Conservation (phyloP, 768 basidiomycete species). For the Leccinum disarticulatum region DNA sequence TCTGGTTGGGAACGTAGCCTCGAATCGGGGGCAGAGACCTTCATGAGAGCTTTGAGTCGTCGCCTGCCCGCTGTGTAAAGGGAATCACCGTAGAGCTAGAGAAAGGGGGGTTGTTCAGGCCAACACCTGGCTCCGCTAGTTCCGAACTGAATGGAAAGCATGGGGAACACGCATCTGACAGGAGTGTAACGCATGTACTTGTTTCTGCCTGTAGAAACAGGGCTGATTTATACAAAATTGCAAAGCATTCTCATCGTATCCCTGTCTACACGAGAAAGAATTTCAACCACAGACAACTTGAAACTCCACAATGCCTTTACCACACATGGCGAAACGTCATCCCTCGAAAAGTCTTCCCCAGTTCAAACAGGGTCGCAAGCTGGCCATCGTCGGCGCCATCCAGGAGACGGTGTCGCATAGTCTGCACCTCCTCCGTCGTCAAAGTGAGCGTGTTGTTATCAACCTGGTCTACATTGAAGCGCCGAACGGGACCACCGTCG, state of each 20-base stretch:
- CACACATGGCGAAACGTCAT: conserved; percentile 26
- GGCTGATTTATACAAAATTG: background rate
- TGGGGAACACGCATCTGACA: too few relatives aligned
- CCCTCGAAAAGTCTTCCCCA: conserved; percentile 21
- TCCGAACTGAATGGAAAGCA: too few relatives aligned
- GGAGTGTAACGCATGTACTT: too few relatives aligned
- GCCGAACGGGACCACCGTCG: background rate
- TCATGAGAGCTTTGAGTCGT: too few relatives aligned
- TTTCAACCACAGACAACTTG: background rate
- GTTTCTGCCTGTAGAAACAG: background rate
- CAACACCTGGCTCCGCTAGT: too few relatives aligned
- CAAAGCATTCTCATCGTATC: background rate
- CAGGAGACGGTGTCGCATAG: conserved; percentile 16
- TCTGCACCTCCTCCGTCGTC: conserved; percentile 18
- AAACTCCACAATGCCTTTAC: conserved; percentile 11
- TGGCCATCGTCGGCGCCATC: conserved; percentile 5
- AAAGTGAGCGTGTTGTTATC: conserved; percentile 15
- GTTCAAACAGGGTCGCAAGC: conserved; percentile 22
- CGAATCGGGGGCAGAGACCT: too few relatives aligned
- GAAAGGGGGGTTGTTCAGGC: too few relatives aligned
- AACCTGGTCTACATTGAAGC: background rate
- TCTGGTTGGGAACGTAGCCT: too few relatives aligned
- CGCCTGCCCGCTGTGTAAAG: too few relatives aligned
- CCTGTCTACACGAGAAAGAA: too few relatives aligned
- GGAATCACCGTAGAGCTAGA: too few relatives aligned